Evolutionary conservation across 805 yeast genomes (phyloP), one percentile per base, ranked within the genome.

Genomic region (Scheffersomyces amazonensis): DNA sequence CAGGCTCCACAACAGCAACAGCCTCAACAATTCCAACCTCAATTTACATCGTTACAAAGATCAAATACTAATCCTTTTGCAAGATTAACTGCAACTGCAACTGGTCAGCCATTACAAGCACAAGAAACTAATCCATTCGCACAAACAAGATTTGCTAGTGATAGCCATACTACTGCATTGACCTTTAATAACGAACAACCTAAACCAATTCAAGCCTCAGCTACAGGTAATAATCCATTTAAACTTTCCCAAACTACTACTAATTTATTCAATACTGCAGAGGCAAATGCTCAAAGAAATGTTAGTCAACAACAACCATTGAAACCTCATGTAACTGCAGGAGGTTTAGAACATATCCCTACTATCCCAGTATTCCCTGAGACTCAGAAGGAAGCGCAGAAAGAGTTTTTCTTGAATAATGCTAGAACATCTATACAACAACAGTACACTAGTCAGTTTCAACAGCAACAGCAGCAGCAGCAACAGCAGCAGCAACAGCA

Each of bases 331-430:
- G 73, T 78, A 2, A 82, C 88, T 2, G 84, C 87, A 23, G 91
- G 90, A 3, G 91, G 90, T 0, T 69, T 81, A 42, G 90, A 84
- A 52, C 64, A 66, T 35, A 56, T 83, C 31, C 82, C 82, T 8
- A 83, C 89, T 1, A 62, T 75, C 3, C 76, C 88, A 2, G 85
- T 81, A 7, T 84, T 82, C 49, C 87, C 87, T 0, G 80, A 80
- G 48, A 80, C 86, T 7, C 77, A 75, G 48, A 64, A 62, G 36
- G 70, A 64, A 22, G 65, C 64, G 15, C 70, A 64, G 37, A 59
- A 57, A 29, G 66, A 65, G 38, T 60, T 51, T 29, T 60, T 49
- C 39, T 50, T 68, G 42, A 51, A 57, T 31, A 62, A 63, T 39
- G 77, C 78, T 5, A 48, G 53, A 20, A 43, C 54, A 17, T 66